Evolutionary conservation across 2,329 filamentous ascomycete species (phyloP).

Genomic region (Metarhizium album): DNA sequence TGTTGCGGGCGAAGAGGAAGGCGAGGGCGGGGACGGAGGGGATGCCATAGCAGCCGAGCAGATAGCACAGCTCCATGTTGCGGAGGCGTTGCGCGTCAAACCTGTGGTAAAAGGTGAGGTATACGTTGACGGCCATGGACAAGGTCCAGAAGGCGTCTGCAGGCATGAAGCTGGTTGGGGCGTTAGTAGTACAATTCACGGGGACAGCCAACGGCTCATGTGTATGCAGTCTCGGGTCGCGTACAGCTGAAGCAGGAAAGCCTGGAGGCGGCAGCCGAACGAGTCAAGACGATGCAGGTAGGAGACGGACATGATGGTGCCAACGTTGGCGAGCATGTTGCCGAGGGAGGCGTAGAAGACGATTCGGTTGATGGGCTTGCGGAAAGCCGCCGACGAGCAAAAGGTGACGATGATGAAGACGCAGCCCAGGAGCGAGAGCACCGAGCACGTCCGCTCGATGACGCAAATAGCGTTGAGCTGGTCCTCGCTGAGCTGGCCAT

Average conservation of each 20-base stretch:
- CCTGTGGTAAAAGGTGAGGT: conserved; percentile 63
- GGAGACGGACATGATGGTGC: conserved; percentile 51
- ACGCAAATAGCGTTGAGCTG: background rate
- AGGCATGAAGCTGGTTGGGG: conserved; percentile 57
- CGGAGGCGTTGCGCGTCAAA: conserved; percentile 52
- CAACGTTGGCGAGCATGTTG: conserved; percentile 63
- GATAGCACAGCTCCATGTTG: conserved; percentile 55
- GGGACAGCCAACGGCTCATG: background rate
- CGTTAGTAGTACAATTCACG: too few relatives aligned
- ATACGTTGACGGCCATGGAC: conserved; percentile 71
- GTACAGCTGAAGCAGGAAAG: conserved; percentile 63
- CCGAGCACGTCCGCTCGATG: background rate
- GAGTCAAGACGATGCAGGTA: conserved; percentile 35
- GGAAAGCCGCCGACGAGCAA: conserved; percentile 50
- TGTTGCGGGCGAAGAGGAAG: conserved; percentile 48
- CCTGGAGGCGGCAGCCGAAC: conserved; percentile 53
- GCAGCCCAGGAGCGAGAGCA: background rate
- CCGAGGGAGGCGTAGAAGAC: conserved; percentile 72
- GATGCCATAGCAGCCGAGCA: conserved; percentile 55
- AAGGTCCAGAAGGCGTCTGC: conserved; percentile 64
- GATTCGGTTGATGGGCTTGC: conserved; percentile 70
- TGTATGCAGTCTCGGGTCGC: conserved; percentile 14
- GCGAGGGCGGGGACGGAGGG: conserved; percentile 54
- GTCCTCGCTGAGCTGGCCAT: background rate
- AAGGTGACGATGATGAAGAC: conserved; percentile 61